Percentiles rank a stretch among this genome's conserved stretches.
Conservation (phyloP, 2,329 filamentous ascomycete genomes). For the Pseudocercospora cruenta region DNA sequence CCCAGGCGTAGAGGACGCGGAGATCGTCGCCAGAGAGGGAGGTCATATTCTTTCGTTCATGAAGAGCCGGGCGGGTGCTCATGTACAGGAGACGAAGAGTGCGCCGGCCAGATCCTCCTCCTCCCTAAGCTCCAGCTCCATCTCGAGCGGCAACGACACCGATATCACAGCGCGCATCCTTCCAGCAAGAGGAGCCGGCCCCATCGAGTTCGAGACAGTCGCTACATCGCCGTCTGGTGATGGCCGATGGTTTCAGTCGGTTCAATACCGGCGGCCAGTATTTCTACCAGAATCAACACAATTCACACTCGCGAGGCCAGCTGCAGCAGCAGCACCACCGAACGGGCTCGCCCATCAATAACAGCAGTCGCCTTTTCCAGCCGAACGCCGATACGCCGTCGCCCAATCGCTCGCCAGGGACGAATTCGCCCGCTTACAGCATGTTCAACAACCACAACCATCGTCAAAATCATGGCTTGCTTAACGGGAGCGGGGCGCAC, state of each 20-base stretch:
- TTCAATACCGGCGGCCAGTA: constrained; percentile 65
- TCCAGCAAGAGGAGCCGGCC: constrained; percentile 11
- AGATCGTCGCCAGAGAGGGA: constrained; percentile 6
- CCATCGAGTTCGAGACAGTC: constrained; percentile 15
- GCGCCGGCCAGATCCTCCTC: constrained; percentile 49
- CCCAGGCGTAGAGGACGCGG: background rate
- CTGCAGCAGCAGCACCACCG: constrained; percentile 39
- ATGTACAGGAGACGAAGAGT: constrained; percentile 56
- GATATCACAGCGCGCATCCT: constrained; percentile 23
- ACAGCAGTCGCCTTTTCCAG: constrained; percentile 47
- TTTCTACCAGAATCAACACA: constrained; percentile 60
- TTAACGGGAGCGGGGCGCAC: constrained; percentile 70
- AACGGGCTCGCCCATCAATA: constrained; percentile 51
- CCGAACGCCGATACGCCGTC: constrained; percentile 57
- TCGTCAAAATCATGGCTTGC: constrained; percentile 73
- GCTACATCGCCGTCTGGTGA: constrained; percentile 53
- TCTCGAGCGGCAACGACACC: constrained; percentile 28
- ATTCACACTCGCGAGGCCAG: constrained; percentile 50
- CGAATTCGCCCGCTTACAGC: constrained; percentile 60
- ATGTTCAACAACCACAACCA: constrained; percentile 73
- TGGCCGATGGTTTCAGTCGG: constrained; percentile 69
- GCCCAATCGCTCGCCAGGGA: constrained; percentile 59
- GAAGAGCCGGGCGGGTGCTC: constrained; percentile 42
- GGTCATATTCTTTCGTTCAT: constrained; percentile 37
- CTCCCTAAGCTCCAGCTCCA: constrained; percentile 41